A percentile compares a stretch with the other conserved stretches of the same genome.
These are phyloP conservation scores for Ceratocystis albifundus DNA, from an alignment of 2,329 filamentous ascomycete species.

Conservation along the genomic window DNA sequence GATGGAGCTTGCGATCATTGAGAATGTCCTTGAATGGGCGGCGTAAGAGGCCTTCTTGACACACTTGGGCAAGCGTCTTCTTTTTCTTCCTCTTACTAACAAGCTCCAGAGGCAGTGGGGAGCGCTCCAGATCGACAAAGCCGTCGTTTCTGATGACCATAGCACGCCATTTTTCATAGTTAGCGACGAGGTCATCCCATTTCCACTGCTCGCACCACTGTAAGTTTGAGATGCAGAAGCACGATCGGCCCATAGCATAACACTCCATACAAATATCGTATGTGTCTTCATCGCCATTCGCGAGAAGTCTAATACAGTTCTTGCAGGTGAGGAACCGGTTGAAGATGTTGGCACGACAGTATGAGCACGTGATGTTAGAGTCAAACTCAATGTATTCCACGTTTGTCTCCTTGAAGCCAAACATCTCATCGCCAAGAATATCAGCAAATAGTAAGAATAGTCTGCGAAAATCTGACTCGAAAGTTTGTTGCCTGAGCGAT, in stretches of 20 bases:
- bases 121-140: slow-evolving; percentile 51
- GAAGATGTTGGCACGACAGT: slow-evolving; percentile 92
- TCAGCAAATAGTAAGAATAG: slow-evolving; percentile 68
- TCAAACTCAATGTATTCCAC: slow-evolving; percentile 73
- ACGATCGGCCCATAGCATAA: slow-evolving; percentile 93
- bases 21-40: slow-evolving; percentile 76
- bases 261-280: slow-evolving; percentile 99
- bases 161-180: slow-evolving; percentile 72
- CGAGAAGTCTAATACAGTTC: slow-evolving; percentile 58
- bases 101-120: slow-evolving; percentile 58
- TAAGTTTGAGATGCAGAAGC: slow-evolving; percentile 72
- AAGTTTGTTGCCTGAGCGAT: slow-evolving; percentile 47
- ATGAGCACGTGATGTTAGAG: slow-evolving; percentile 87
- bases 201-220: slow-evolving; percentile 89
- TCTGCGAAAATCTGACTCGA: slow-evolving; percentile 72
- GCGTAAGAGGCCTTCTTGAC: slow-evolving; percentile 70
- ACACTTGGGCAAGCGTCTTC: slow-evolving; percentile 83
- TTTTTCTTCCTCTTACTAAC: slow-evolving; percentile 56
- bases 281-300: slow-evolving; percentile 61
- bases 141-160: slow-evolving; percentile 65
- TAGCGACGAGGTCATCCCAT: slow-evolving; percentile 64
- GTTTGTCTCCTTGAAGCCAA: slow-evolving; percentile 57
- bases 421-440: slow-evolving; percentile 77
- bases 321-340: slow-evolving; percentile 93
- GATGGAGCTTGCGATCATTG: slow-evolving; percentile 36